A percentile compares a stretch with the other conserved stretches of the same genome.
Evolutionary conservation across 2,329 filamentous ascomycete genomes (phyloP).

Genomic region (Neopestalotiopsis rosae): DNA sequence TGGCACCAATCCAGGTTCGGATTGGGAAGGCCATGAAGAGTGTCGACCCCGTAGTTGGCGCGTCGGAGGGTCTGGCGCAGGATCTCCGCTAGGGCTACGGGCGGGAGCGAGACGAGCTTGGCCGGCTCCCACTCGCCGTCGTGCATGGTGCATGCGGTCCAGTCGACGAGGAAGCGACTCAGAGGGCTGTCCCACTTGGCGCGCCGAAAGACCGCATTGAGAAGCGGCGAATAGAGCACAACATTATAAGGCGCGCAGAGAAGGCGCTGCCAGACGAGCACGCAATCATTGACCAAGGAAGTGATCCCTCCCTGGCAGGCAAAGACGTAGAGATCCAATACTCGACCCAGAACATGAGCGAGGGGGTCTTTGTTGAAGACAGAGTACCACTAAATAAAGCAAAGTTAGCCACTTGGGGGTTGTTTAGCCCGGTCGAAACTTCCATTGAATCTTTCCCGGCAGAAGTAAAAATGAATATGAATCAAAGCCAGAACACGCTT

Average conservation of each 20-base stretch:
- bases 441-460: not conserved
- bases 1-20: not conserved
- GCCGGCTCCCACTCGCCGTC: not conserved
- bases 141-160: not conserved
- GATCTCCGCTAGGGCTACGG: not conserved
- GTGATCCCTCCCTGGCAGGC: not conserved
- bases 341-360: not conserved
- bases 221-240: not conserved
- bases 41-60: not conserved
- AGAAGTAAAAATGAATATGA: not conserved
- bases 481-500: not conserved
- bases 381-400: not conserved
- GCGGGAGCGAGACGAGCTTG: not conserved
- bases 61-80: not conserved
- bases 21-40: not conserved
- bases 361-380: not conserved
- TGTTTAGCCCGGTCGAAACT: too few species aligned
- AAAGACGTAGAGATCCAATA: not conserved
- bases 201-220: not conserved
- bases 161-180: not conserved
- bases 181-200: not conserved
- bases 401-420: too few species aligned
- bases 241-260: not conserved
- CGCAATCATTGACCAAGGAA: not conserved
- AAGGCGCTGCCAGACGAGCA: conserved; percentile 1